A percentile compares a stretch with the other conserved stretches of the same genome.
Evolutionary conservation across 2,329 filamentous ascomycete species (phyloP).

Genomic region (Aspergillus intermedius): DNA sequence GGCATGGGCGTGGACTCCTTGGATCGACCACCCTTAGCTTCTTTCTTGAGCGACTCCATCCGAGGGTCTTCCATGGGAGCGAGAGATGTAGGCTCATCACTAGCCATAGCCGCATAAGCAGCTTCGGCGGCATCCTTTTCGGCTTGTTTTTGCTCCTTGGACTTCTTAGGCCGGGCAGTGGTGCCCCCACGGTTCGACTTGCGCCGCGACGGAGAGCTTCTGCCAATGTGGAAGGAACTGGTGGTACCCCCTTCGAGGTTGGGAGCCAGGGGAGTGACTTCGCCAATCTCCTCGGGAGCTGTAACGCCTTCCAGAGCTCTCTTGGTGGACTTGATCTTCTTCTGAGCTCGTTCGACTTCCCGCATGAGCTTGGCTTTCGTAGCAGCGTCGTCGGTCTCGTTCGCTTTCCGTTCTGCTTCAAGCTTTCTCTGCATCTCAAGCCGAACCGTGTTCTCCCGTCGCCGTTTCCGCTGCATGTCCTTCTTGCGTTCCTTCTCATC

Average conservation of each 20-base stretch:
- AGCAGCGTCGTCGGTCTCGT: slow-evolving; percentile 70
- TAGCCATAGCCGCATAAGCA: slow-evolving; percentile 65
- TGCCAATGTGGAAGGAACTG: slow-evolving; percentile 70
- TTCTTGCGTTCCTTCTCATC: slow-evolving; percentile 99
- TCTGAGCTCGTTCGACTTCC: slow-evolving; percentile 82
- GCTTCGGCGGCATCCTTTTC: slow-evolving; percentile 74
- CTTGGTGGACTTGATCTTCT: slow-evolving; percentile 88
- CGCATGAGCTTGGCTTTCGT: slow-evolving; percentile 74
- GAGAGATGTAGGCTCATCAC: slow-evolving; percentile 38
- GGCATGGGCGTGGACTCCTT: slow-evolving; percentile 43
- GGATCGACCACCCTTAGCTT: slow-evolving; percentile 32
- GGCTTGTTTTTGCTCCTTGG: slow-evolving; percentile 64
- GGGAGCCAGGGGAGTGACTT: slow-evolving; percentile 65
- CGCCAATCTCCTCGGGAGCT: slow-evolving; percentile 62
- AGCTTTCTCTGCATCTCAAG: slow-evolving; percentile 80
- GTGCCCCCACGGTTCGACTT: slow-evolving; percentile 48
- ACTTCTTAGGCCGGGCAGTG: slow-evolving; percentile 72
- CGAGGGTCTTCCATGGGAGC: slow-evolving; percentile 53
- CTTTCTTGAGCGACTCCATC: slow-evolving; percentile 39
- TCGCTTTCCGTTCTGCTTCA: slow-evolving; percentile 68
- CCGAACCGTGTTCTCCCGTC: slow-evolving; percentile 88
- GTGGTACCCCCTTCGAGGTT: slow-evolving; percentile 81
- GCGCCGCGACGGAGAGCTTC: slow-evolving; percentile 47
- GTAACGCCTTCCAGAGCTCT: slow-evolving; percentile 79
- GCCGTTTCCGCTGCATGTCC: slow-evolving; percentile 96